Percentiles rank a stretch among this genome's conserved stretches.
Evolutionary conservation across 2,329 filamentous ascomycete genomes (phyloP).

Genomic region (Myotisia sp.): DNA sequence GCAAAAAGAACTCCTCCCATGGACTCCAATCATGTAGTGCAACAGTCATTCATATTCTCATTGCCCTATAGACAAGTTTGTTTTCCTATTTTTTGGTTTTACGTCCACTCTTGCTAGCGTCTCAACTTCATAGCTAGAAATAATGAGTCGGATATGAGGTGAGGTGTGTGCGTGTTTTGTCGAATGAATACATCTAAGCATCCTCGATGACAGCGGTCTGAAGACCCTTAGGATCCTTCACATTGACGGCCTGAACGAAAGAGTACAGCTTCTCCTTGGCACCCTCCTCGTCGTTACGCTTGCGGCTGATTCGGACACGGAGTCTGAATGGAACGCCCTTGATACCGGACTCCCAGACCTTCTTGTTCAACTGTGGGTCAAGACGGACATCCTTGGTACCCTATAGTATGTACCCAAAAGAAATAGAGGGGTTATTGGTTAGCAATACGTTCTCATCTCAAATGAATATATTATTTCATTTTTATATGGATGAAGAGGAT

Average conservation of each 20-base stretch:
- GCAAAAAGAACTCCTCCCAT: too few relatives aligned
- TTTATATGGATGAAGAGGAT: slow-evolving; percentile 10
- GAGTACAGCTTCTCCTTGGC: slow-evolving; percentile 99
- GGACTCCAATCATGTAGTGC: too few relatives aligned
- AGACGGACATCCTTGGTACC: slow-evolving; percentile 93
- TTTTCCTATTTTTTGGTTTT: too few relatives aligned
- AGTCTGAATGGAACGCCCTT: slow-evolving; percentile 98
- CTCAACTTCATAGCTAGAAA: too few relatives aligned
- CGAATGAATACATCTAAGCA: slow-evolving; percentile 38
- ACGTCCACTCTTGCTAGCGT: too few relatives aligned
- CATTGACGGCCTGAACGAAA: slow-evolving; percentile 98
- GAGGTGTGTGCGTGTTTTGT: too few relatives aligned
- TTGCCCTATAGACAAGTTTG: too few relatives aligned
- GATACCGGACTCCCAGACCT: slow-evolving; percentile 98
- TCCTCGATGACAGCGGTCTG: slow-evolving; percentile 75
- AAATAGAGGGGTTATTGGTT: neutral
- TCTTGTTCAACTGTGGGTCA: slow-evolving; percentile 99
- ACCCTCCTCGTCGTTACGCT: slow-evolving; percentile 99
- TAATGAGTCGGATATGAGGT: too few relatives aligned
- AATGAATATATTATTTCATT: slow-evolving; percentile 1
- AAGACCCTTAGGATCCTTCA: slow-evolving; percentile 98
- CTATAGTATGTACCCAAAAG: slow-evolving; percentile 38
- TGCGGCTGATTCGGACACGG: slow-evolving; percentile 94
- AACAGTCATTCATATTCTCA: too few relatives aligned
- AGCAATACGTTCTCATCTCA: neutral